Conservation (phyloP, 352 stramenopile species). For the Thraustotheca clavata region DNA sequence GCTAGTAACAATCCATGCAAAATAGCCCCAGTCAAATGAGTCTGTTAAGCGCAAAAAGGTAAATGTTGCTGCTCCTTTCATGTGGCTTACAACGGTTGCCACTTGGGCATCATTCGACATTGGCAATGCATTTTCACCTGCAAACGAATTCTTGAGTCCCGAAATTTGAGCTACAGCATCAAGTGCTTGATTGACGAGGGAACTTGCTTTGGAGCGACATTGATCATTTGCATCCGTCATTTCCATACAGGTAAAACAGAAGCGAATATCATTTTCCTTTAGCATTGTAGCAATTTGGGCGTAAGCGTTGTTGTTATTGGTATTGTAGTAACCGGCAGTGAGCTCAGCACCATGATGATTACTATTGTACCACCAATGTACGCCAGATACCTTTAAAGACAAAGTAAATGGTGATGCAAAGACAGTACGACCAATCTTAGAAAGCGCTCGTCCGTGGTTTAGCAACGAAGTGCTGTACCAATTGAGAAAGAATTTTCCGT, state of each 20-base stretch:
- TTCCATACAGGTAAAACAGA: slow-evolving; percentile 8
- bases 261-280: slow-evolving; percentile 7
- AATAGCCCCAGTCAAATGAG: neutral
- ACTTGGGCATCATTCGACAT: neutral
- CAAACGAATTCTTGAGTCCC: slow-evolving; percentile 7
- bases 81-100: neutral
- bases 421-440: slow-evolving; percentile 1
- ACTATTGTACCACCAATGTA: slow-evolving; percentile 3
- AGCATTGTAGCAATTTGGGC: neutral
- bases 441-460: neutral
- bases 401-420: neutral
- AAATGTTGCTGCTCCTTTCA: neutral
- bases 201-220: neutral
- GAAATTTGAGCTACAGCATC: neutral
- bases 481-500: slow-evolving; percentile 12
- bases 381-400: slow-evolving; percentile 3
- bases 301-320: neutral
- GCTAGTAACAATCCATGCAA: neutral
- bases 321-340: slow-evolving; percentile 8
- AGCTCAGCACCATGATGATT: neutral
- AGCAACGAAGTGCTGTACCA: neutral
- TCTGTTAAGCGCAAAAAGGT: neutral
- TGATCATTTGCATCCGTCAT: neutral
- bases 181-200: neutral
- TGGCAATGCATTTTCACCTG: slow-evolving; percentile 8